Base-by-base conservation (phyloP, 202 grass and related monocot genomes). In the Saccharum hybrid region DNA sequence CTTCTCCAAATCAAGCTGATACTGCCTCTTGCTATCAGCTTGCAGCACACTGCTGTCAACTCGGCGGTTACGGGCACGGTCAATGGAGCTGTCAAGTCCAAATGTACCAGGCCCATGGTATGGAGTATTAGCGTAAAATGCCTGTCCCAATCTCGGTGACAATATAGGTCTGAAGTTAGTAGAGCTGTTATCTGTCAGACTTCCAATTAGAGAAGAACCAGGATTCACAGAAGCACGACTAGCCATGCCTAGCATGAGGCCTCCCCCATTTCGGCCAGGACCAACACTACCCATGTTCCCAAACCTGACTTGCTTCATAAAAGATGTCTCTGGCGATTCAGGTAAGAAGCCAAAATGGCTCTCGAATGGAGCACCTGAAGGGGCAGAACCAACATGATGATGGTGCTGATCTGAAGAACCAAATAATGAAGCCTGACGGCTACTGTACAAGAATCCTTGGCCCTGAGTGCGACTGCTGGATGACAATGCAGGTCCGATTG, bases 1-100 rank as follows among this genome's bases (percentile, higher is more conserved):
- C 83, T 92, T 99, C 54, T 96, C 97, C 82, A 99, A 84, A 76
- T 99, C 92, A 75, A 99, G 91, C 84, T 94, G 97, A 83, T 99
- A 99, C 76, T 96, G 97, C 84, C 90, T 96, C 79, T 91, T 96
- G 84, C 86, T 96, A 83, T 99, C 93, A 21, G 76, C 49, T 87
- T 92, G 97, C 76, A 71, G 82, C 10, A 52, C 81, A 49, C 73
- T 88, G 76, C 71, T 94, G 31, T 99, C 93, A 49, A 86, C 80
- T 75, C 82, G 80, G 42, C 82, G 82, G 68, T 71, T 90, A 37
- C 80, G 88, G 12, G 72, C 43, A 77, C 89, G 87, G 6, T 96
- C 91, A 67, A 90, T 82, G 23, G 88, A 76, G 69, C 66, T 82
- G 48, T 99, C 93, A 70, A 89, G 81, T 78, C 90, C 88, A 10